Percentiles rank a stretch among this genome's conserved stretches.
Conservation (phyloP, 208 protist genomes). For the Wallacemonas collosoma region DNA sequence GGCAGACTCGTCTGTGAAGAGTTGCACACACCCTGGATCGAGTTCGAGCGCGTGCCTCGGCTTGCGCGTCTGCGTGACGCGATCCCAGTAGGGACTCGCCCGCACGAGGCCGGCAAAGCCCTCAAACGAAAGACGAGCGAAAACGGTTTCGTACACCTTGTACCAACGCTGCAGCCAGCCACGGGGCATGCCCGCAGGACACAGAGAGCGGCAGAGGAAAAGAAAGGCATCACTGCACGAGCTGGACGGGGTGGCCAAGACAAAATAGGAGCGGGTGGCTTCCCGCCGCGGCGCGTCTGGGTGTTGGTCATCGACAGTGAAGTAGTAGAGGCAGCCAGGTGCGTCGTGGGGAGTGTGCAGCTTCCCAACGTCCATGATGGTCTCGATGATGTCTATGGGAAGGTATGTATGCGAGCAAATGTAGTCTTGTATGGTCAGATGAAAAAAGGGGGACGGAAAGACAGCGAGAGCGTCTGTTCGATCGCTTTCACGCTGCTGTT, state of each 20-base stretch:
- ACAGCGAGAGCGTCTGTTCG: no score
- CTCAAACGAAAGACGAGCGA: slow-evolving; percentile 43
- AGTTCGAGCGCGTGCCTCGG: neutral
- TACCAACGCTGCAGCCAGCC: slow-evolving; percentile 52
- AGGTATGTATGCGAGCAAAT: no score
- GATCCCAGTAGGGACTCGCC: slow-evolving; percentile 11
- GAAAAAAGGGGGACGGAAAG: no score
- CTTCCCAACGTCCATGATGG: slow-evolving; percentile 48
- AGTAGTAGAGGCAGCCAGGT: slow-evolving; percentile 50
- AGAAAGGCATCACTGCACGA: slow-evolving; percentile 53
- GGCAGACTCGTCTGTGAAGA: slow-evolving; percentile 51
- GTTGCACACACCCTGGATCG: slow-evolving; percentile 11
- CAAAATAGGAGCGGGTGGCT: slow-evolving; percentile 49
- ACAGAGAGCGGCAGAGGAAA: slow-evolving; percentile 59
- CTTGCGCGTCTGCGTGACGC: slow-evolving; percentile 1
- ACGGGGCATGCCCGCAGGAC: slow-evolving; percentile 20
- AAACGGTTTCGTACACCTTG: slow-evolving; percentile 46
- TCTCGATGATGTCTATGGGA: neutral
- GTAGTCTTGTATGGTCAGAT: no score
- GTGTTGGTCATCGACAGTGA: slow-evolving; percentile 53
- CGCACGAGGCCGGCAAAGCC: slow-evolving; percentile 50
- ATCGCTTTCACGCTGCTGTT: no score
- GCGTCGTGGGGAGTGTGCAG: slow-evolving; percentile 27
- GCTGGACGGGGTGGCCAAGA: slow-evolving; percentile 34
- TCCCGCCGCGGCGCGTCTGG: slow-evolving; percentile 50